A percentile compares a stretch with the other conserved stretches of the same genome.
These are phyloP conservation scores for Stentor coeruleus DNA, from an alignment of 73 alveolate species.

Conservation along the genomic window DNA sequence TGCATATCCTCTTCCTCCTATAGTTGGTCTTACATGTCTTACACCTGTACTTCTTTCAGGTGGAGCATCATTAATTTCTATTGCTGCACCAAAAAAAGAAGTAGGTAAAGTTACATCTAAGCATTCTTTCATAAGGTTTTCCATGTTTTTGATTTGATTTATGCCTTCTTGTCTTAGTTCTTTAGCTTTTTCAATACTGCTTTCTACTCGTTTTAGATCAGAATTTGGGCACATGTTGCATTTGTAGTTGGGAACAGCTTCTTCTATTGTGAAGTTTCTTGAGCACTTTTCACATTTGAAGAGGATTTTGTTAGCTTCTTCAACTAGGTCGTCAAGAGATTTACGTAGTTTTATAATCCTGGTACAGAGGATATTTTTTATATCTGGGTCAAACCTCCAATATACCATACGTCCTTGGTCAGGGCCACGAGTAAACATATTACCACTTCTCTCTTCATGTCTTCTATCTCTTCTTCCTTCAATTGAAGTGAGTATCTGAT, in stretches of 20 bases:
- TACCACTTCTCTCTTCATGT: constrained; percentile 4
- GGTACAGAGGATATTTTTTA: background rate
- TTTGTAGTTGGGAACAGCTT: too few species aligned
- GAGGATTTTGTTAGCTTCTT: background rate
- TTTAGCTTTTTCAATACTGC: background rate
- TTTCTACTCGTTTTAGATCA: background rate
- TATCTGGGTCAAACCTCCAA: constrained; percentile 9
- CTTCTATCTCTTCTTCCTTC: constrained; percentile 16
- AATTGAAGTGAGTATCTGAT: background rate
- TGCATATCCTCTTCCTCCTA: background rate
- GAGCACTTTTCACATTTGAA: background rate
- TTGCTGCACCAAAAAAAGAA: constrained; percentile 8
- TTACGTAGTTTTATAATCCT: background rate
- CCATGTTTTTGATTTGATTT: background rate
- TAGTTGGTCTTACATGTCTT: background rate
- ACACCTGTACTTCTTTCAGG: background rate
- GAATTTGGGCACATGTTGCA: background rate
- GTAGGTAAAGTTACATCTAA: background rate
- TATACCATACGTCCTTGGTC: constrained; percentile 10
- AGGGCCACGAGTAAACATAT: constrained; percentile 26
- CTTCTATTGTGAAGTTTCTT: background rate
- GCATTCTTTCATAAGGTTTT: background rate
- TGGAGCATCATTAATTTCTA: background rate
- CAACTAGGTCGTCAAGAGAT: constrained; percentile 8
- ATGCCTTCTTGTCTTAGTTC: background rate